Conservation (phyloP, 805 yeast species). For the Saccharomycopsis fodiens region DNA sequence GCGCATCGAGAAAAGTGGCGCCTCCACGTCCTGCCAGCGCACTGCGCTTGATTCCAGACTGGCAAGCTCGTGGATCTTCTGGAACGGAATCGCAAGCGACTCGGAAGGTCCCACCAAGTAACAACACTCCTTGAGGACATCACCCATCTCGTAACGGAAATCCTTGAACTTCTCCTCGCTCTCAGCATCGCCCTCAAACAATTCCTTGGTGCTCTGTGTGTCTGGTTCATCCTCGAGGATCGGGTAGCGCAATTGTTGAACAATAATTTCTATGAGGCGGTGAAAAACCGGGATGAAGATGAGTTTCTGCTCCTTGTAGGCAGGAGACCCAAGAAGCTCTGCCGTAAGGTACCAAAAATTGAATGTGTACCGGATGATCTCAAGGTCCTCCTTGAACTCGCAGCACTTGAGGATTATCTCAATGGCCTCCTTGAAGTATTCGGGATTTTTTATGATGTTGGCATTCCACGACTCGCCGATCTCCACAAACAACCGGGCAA, state of each 20-base stretch:
- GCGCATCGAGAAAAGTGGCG: conserved; percentile 81
- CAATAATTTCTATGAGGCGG: conserved; percentile 51
- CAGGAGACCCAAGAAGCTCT: conserved; percentile 40
- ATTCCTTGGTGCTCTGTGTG: conserved; percentile 25
- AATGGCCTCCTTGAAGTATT: conserved; percentile 63
- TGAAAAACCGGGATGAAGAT: conserved; percentile 49
- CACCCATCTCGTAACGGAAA: conserved; percentile 95
- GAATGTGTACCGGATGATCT: conserved; percentile 83
- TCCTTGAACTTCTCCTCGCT: conserved; percentile 89
- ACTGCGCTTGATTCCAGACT: conserved; percentile 20
- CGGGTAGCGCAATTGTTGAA: conserved; percentile 73
- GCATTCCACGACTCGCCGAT: conserved; percentile 97
- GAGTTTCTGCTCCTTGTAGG: conserved; percentile 26
- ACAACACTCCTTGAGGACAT: conserved; percentile 93
- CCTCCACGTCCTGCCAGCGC: conserved; percentile 83
- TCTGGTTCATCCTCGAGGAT: conserved; percentile 25
- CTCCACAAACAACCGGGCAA: conserved; percentile 75
- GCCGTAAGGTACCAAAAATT: conserved; percentile 85
- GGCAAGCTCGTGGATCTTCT: conserved; percentile 9
- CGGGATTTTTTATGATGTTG: conserved; percentile 65
- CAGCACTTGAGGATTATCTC: conserved; percentile 65
- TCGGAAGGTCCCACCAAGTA: conserved; percentile 73
- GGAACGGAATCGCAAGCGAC: conserved; percentile 58
- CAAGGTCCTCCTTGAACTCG: conserved; percentile 73
- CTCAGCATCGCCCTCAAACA: conserved; percentile 65